These are phyloP conservation scores for Exophiala calicioides DNA, from an alignment of 2,329 filamentous ascomycete species.

Conservation along the genomic window DNA sequence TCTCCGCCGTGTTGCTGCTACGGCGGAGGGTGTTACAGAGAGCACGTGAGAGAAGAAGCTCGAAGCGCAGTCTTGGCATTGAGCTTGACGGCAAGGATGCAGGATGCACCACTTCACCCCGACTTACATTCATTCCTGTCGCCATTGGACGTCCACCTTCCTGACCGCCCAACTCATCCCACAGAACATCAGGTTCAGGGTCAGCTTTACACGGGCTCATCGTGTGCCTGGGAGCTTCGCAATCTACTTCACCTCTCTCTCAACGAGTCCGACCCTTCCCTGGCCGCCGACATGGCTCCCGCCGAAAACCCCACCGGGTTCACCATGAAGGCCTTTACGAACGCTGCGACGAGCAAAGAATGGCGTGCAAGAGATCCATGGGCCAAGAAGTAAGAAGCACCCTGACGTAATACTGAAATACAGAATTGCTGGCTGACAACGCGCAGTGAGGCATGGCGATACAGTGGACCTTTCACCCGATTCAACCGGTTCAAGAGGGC, in stretches of 20 bases:
- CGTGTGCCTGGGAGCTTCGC: not conserved
- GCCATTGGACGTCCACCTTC: no score
- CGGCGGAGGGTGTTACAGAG: no score
- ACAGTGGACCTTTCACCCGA: slow-evolving; percentile 82
- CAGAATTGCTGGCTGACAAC: no score
- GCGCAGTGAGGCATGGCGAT: slow-evolving; percentile 88
- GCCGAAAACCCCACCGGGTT: slow-evolving; percentile 81
- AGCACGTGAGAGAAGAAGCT: not conserved
- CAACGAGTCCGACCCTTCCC: not conserved
- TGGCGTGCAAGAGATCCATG: slow-evolving; percentile 57
- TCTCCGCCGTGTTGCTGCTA: no score
- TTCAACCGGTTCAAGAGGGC: slow-evolving; percentile 83
- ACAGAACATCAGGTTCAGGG: no score
- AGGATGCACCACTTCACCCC: no score
- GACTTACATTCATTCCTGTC: no score
- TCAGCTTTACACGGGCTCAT: no score
- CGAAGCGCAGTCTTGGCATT: slow-evolving; percentile 16
- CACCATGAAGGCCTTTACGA: slow-evolving; percentile 61
- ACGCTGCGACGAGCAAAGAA: slow-evolving; percentile 30
- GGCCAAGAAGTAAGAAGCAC: slow-evolving; percentile 57
- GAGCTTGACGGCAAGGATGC: no score
- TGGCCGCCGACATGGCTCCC: slow-evolving; percentile 14
- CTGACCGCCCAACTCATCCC: no score
- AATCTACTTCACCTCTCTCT: not conserved
- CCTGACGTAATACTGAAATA: no score